A percentile compares a stretch with the other conserved stretches of the same genome.
phyloP scores from a whole-genome alignment of 1,284 basidiomycete genomes.

The Cronartium quercuum region DNA sequence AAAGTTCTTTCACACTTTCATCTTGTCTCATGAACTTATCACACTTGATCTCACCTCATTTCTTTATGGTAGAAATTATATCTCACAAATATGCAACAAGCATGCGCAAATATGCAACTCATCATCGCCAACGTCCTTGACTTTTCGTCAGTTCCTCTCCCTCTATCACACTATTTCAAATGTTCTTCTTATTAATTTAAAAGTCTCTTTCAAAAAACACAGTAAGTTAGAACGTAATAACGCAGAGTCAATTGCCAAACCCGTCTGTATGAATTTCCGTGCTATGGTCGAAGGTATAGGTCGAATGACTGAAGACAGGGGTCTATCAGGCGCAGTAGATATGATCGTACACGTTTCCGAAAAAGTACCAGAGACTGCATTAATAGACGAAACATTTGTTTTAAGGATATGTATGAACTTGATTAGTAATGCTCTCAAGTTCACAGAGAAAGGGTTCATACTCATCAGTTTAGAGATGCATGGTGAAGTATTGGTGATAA shows the following conservation, averaged over 20 bases:
- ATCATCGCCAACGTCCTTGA: conserved; percentile 43
- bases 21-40: not conserved
- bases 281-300: conserved; percentile 27
- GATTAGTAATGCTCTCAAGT: conserved; percentile 42
- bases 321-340: conserved; percentile 39
- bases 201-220: conserved; percentile 26
- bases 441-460: conserved; percentile 42
- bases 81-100: conserved; percentile 40
- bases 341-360: conserved; percentile 41
- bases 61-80: conserved; percentile 32
- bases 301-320: conserved; percentile 36
- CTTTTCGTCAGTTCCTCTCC: conserved; percentile 40
- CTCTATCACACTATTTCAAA: conserved; percentile 10
- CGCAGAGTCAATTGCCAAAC: conserved; percentile 25
- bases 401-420: conserved; percentile 43
- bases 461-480: conserved; percentile 39
- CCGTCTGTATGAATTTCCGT: conserved; percentile 13
- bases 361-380: conserved; percentile 40
- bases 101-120: conserved; percentile 42
- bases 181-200: conserved; percentile 16
- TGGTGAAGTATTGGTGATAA: conserved; percentile 35
- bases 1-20: not conserved
- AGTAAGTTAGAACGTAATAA: conserved; percentile 37
- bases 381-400: conserved; percentile 41
- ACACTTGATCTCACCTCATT: not conserved